Conservation (phyloP, 495 filamentous ascomycete species). For the Clavariopsis aquatica region DNA sequence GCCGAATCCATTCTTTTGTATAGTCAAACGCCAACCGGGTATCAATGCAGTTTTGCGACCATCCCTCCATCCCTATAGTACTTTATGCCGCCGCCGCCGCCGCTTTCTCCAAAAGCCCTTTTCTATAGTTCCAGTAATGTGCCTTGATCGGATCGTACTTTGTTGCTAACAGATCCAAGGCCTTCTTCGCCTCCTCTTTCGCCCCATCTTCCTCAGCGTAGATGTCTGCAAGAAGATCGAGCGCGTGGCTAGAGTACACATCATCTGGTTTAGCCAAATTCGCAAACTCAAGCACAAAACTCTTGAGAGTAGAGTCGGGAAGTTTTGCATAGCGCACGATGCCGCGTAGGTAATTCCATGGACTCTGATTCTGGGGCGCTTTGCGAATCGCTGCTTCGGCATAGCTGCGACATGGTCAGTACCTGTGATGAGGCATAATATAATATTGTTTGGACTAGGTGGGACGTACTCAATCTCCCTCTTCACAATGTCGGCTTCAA, state of each 20-base stretch:
- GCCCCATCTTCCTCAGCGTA: slow-evolving; percentile 62
- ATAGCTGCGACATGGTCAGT: slow-evolving; percentile 41
- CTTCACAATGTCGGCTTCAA: slow-evolving; percentile 63
- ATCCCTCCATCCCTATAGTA: background rate
- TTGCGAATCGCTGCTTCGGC: slow-evolving; percentile 67
- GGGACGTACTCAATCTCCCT: slow-evolving; percentile 65
- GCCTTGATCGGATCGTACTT: slow-evolving; percentile 88
- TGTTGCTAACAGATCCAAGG: slow-evolving; percentile 70
- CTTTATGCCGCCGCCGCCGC: slow-evolving; percentile 5
- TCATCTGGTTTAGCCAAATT: slow-evolving; percentile 48
- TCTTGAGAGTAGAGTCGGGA: slow-evolving; percentile 58
- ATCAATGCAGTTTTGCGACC: slow-evolving; percentile 16
- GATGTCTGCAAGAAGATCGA: slow-evolving; percentile 85
- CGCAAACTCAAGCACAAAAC: slow-evolving; percentile 69
- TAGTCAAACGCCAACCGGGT: slow-evolving; percentile 28
- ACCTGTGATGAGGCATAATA: background rate
- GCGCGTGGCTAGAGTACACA: slow-evolving; percentile 66
- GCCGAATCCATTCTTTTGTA: background rate
- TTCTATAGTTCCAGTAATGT: slow-evolving; percentile 89
- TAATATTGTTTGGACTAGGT: background rate
- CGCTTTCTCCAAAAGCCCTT: slow-evolving; percentile 47
- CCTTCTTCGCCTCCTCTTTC: slow-evolving; percentile 60
- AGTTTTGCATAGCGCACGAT: slow-evolving; percentile 65
- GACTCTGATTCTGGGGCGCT: slow-evolving; percentile 89
- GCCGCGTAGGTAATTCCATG: slow-evolving; percentile 89